Conservation (phyloP, 768 basidiomycete genomes). For the Hydnomerulius pinastri region DNA sequence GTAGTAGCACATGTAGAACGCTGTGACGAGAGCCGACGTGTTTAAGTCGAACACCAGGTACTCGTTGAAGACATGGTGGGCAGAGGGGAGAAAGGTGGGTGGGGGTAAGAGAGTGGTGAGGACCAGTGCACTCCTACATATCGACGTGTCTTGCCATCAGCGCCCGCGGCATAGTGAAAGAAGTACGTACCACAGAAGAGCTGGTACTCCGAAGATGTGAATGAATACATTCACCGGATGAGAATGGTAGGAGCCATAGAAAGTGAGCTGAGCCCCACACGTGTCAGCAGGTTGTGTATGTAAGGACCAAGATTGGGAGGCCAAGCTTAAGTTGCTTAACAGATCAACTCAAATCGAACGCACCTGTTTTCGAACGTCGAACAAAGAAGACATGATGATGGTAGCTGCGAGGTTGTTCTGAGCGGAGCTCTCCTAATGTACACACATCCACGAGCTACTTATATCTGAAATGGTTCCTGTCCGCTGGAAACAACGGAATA, state of each 20-base stretch:
- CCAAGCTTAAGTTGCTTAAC: too few species aligned
- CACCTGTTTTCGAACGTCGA: constrained; percentile 76
- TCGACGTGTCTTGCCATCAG: constrained; percentile 1
- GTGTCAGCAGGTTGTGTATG: constrained; percentile 1
- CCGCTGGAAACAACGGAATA: too few species aligned
- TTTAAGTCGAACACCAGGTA: constrained; percentile 75
- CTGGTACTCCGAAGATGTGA: constrained; percentile 83
- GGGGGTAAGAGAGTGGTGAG: constrained; percentile 50
- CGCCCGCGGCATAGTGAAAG: constrained; percentile 10
- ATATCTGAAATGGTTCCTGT: too few species aligned
- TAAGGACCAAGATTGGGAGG: constrained; percentile 6
- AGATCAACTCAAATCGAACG: too few species aligned
- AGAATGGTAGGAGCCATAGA: constrained; percentile 92
- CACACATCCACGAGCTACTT: too few species aligned
- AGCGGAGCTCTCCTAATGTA: too few species aligned
- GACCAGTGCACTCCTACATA: constrained; percentile 61
- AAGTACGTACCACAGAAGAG: constrained; percentile 69
- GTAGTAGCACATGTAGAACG: constrained; percentile 74
- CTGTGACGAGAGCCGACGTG: constrained; percentile 57
- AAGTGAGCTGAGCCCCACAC: constrained; percentile 61
- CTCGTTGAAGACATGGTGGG: constrained; percentile 54
- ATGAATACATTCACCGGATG: constrained; percentile 82
- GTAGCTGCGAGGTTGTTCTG: too few species aligned
- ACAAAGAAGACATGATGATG: constrained; percentile 42
- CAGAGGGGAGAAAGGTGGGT: constrained; percentile 54